phyloP scores from a whole-genome alignment of 1,284 basidiomycete genomes.

The Ganoderma lucidum region DNA sequence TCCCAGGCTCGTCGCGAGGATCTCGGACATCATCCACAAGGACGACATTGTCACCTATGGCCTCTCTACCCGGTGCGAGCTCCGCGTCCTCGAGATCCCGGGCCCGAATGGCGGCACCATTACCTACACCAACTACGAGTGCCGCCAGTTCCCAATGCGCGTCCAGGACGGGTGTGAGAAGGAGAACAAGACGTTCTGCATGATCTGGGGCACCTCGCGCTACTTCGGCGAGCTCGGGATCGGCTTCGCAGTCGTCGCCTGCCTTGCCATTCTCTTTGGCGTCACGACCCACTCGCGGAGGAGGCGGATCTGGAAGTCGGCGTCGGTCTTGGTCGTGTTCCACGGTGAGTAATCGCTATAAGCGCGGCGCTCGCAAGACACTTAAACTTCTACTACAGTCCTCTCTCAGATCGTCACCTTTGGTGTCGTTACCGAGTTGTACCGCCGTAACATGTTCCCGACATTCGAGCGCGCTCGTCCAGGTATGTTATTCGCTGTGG shows the following conservation, averaged over 20 bases:
- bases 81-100: constrained; percentile 57
- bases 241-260: constrained; percentile 66
- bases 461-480: constrained; percentile 65
- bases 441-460: constrained; percentile 53
- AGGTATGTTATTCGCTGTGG: constrained; percentile 50
- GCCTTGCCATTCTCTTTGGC: constrained; percentile 68
- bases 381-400: constrained; percentile 46
- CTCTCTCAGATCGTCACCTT: constrained; percentile 70
- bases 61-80: constrained; percentile 64
- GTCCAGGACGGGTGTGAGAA: constrained; percentile 68
- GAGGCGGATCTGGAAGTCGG: constrained; percentile 76
- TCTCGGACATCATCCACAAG: constrained; percentile 54
- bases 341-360: constrained; percentile 54
- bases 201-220: constrained; percentile 73
- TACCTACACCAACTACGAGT: constrained; percentile 64
- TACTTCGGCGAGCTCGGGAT: constrained; percentile 69
- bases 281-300: constrained; percentile 76
- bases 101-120: constrained; percentile 52
- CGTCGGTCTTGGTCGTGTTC: constrained; percentile 66
- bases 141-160: constrained; percentile 70
- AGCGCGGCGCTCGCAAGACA: constrained; percentile 1
- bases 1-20: constrained; percentile 66
- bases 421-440: constrained; percentile 69
- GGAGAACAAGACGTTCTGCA: constrained; percentile 67
- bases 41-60: constrained; percentile 65